Evolutionary conservation across 1,284 basidiomycete species (phyloP).

Genomic region (Ceratorhiza oryzae-sativae): DNA sequence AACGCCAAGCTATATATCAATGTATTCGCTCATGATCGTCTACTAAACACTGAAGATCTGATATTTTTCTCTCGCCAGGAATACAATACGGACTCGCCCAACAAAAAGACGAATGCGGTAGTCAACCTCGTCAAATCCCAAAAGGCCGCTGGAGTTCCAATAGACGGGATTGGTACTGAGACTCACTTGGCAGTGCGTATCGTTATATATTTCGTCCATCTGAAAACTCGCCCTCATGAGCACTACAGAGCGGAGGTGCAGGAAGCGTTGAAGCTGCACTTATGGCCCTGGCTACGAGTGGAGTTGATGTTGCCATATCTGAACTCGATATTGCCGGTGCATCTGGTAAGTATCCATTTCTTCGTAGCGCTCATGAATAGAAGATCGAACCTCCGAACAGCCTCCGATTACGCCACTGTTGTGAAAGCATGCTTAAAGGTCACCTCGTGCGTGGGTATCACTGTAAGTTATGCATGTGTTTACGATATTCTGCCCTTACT

Average conservation of each 20-base stretch:
- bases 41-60: too few relatives aligned
- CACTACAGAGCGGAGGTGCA: conserved; percentile 12
- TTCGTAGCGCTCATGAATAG: background rate
- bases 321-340: conserved; percentile 44
- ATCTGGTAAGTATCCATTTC: background rate
- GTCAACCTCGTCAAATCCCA: conserved; percentile 36
- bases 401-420: conserved; percentile 57
- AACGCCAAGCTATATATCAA: conserved; percentile 44
- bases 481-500: background rate
- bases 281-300: conserved; percentile 36
- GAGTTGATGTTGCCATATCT: conserved; percentile 37
- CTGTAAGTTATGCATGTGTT: conserved; percentile 43
- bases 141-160: conserved; percentile 33
- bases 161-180: conserved; percentile 40
- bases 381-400: background rate
- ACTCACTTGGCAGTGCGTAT: conserved; percentile 13
- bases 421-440: conserved; percentile 58
- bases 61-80: background rate
- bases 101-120: conserved; percentile 33
- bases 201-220: conserved; percentile 46
- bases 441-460: conserved; percentile 58
- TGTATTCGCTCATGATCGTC: background rate
- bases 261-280: conserved; percentile 38
- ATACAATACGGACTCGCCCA: background rate
- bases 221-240: background rate